Percentiles rank a stretch among this genome's conserved stretches.
These are phyloP conservation scores for Sugiyamaella grinbergsii DNA, from an alignment of 1,139 yeast genomes.

Conservation along the genomic window DNA sequence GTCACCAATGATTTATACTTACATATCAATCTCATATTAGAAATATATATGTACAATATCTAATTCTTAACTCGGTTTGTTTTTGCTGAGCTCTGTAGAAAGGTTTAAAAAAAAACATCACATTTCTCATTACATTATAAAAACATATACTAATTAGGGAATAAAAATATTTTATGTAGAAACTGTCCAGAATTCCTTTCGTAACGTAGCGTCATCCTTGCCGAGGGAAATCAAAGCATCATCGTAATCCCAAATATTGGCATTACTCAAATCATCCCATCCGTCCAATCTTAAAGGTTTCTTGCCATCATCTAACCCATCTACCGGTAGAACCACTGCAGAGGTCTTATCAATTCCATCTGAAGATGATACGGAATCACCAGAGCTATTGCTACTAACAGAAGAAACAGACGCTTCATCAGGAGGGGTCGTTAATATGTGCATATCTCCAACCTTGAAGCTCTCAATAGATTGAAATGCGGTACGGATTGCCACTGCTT, in stretches of 20 bases:
- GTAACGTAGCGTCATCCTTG: slow-evolving; percentile 32
- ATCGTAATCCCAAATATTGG: slow-evolving; percentile 36
- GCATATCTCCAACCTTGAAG: slow-evolving; percentile 35
- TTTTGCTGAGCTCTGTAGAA: no score
- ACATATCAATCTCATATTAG: no score
- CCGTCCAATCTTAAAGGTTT: slow-evolving; percentile 28
- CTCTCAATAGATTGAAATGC: slow-evolving; percentile 37
- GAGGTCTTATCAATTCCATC: slow-evolving; percentile 8
- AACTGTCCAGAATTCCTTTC: slow-evolving; percentile 36
- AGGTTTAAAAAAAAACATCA: no score
- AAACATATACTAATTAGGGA: slow-evolving; percentile 2
- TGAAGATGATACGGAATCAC: slow-evolving; percentile 13
- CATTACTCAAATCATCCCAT: slow-evolving; percentile 25
- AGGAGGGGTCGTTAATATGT: slow-evolving; percentile 36
- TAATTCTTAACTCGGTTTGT: no score
- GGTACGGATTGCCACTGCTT: slow-evolving; percentile 34
- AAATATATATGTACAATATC: no score
- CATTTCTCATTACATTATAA: neutral
- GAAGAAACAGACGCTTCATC: slow-evolving; percentile 25
- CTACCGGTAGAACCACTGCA: slow-evolving; percentile 24
- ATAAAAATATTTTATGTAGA: slow-evolving; percentile 22
- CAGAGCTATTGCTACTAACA: slow-evolving; percentile 5
- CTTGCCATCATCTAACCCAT: slow-evolving; percentile 22
- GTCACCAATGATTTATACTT: no score
- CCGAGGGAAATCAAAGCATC: slow-evolving; percentile 31